Evolutionary conservation across 192 early-diverging fungal species (phyloP).

Genomic region (Coemansia sp.): DNA sequence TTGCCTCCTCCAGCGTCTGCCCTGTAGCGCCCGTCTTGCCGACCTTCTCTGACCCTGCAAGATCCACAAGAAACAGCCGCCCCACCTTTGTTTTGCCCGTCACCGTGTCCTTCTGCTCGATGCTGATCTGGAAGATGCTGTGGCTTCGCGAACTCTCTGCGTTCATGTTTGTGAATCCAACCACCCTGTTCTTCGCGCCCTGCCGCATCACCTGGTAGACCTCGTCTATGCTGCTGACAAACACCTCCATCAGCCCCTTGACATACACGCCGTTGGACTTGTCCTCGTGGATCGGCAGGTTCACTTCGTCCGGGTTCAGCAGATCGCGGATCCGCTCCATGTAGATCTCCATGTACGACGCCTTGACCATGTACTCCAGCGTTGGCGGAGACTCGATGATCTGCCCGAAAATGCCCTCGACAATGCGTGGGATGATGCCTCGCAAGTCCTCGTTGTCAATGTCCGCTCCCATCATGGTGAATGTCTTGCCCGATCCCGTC

Average conservation of each 20-base stretch:
- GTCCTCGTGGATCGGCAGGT: slow-evolving; percentile 96
- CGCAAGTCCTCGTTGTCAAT: slow-evolving; percentile 88
- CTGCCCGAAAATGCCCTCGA: slow-evolving; percentile 90
- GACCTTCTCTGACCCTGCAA: slow-evolving; percentile 98
- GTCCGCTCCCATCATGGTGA: slow-evolving; percentile 96
- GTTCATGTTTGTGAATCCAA: slow-evolving; percentile 97
- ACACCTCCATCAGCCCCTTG: slow-evolving; percentile 95
- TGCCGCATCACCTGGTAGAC: slow-evolving; percentile 98
- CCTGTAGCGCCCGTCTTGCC: slow-evolving; percentile 97
- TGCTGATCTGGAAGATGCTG: slow-evolving; percentile 97
- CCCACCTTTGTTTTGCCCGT: slow-evolving; percentile 89
- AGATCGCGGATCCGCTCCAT: slow-evolving; percentile 99
- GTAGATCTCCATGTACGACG: slow-evolving; percentile 99
- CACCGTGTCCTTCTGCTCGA: slow-evolving; percentile 89
- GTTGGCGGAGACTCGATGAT: slow-evolving; percentile 90
- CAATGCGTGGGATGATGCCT: slow-evolving; percentile 97
- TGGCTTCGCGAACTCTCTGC: slow-evolving; percentile 97
- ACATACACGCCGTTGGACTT: slow-evolving; percentile 97
- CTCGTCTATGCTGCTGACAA: slow-evolving; percentile 92
- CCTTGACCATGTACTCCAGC: slow-evolving; percentile 97
- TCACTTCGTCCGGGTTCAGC: slow-evolving; percentile 79
- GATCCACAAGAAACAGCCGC: slow-evolving; percentile 93
- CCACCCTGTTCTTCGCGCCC: slow-evolving; percentile 83
- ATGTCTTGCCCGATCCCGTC: slow-evolving; percentile 96
- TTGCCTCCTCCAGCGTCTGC: slow-evolving; percentile 98